Base-by-base conservation (phyloP, 495 filamentous ascomycete genomes). In the Usnea hakonensis region DNA sequence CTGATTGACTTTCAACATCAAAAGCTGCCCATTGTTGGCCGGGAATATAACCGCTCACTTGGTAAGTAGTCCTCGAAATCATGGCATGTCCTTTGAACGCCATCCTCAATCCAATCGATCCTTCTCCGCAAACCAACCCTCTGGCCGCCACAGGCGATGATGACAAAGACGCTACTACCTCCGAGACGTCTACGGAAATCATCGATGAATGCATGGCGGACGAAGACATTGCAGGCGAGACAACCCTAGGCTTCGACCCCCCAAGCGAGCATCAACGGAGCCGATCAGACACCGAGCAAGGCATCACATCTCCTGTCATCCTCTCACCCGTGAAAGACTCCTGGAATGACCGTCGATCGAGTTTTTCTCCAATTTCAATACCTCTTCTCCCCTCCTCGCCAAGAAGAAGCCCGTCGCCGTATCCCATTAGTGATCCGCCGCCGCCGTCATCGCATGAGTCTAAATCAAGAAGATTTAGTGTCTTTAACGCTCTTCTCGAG, bases 401-500 rank as follows among this genome's bases (percentile, higher is more conserved):
- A 30, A 14, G 4, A 16, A 30, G 48, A 11, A 28, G 17, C 36
- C 30, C n/a, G 17, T n/a, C 23, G 26, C 16, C n/a, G 13, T 33
- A 33, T 5, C 30, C 2, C 30, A 10, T 23, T 17, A 13, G n/a
- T 17, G 41, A 65, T 32, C 36, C 23, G 10, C 33, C 43, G 17
- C 35, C 60, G 16, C 64, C 60, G 16, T 59, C 53, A 21, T 36
- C 38, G 7, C 43, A 38, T 43, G 28, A 52, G 16, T 46, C 21
- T 17, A 21, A 40, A 14, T 2, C 52, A 40, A 56, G 50, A 23
- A 38, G 46, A 16, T 79, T 83, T 69, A 78, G 82, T 64, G 68
- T 88, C 55, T 76, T 87, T 68, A 63, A 68, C 36, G 75, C 74
- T 3, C 64, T 90, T 26, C 62, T 78, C 37, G 66, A 70, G 9